These are phyloP conservation scores for Funneliformis caledonium DNA, from an alignment of 371 early-diverging fungal genomes.

Conservation along the genomic window DNA sequence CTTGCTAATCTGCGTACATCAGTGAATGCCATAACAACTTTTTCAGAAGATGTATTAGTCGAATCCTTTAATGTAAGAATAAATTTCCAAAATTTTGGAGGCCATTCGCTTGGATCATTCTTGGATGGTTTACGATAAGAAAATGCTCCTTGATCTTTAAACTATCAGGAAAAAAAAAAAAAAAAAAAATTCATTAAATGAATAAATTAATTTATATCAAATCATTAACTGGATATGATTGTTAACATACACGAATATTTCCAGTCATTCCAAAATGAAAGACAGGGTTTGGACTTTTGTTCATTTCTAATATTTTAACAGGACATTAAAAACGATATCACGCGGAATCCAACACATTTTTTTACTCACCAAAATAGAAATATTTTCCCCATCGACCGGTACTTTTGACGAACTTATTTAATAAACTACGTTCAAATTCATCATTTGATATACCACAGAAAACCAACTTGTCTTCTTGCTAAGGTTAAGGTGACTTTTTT, in stretches of 20 bases:
- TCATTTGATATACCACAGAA: constrained; percentile 43
- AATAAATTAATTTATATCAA: not conserved
- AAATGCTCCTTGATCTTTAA: constrained; percentile 45
- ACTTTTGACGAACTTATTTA: constrained; percentile 51
- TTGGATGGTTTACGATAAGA: constrained; percentile 46
- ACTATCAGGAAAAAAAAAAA: constrained; percentile 4
- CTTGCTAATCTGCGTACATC: constrained; percentile 61
- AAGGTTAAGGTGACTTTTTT: not conserved
- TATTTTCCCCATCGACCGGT: constrained; percentile 67
- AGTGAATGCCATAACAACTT: constrained; percentile 54
- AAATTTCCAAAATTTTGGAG: constrained; percentile 61
- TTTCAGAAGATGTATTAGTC: constrained; percentile 8
- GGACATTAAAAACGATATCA: not conserved
- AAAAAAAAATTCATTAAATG: not conserved
- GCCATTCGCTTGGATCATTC: constrained; percentile 50
- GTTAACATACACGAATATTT: constrained; percentile 40
- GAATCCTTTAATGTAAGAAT: constrained; percentile 44
- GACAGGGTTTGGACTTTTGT: constrained; percentile 52
- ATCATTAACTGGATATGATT: constrained; percentile 37
- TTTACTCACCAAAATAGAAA: constrained; percentile 53
- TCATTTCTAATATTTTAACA: constrained; percentile 42
- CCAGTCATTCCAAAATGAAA: constrained; percentile 70
- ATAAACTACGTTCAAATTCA: constrained; percentile 48
- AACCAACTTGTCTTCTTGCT: constrained; percentile 41
- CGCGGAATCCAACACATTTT: constrained; percentile 23